Percentiles rank a stretch among this genome's conserved stretches.
Evolutionary conservation across 1,284 basidiomycete species (phyloP).

Genomic region (Tausonia pullulans): DNA sequence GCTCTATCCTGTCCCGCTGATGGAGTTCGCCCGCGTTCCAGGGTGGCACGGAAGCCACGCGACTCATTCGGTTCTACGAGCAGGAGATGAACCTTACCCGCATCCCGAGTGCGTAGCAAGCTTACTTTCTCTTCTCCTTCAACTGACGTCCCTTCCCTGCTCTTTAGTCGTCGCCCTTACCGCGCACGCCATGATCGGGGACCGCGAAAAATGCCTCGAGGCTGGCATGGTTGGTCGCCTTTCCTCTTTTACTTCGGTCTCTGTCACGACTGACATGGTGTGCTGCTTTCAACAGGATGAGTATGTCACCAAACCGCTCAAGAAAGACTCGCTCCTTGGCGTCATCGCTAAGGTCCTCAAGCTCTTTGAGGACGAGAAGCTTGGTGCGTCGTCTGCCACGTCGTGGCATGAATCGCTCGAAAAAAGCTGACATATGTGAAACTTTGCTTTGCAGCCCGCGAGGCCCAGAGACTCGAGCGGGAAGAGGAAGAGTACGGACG

Average conservation of each 20-base stretch:
- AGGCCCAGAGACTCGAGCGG: neutral
- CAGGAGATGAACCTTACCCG: neutral
- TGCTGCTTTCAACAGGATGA: slow-evolving; percentile 26
- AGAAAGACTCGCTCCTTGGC: slow-evolving; percentile 32
- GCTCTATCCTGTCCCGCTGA: slow-evolving; percentile 37
- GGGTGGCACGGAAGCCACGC: slow-evolving; percentile 80
- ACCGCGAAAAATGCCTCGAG: slow-evolving; percentile 81
- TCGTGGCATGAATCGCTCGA: neutral
- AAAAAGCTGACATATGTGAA: too few relatives aligned
- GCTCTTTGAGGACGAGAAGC: neutral
- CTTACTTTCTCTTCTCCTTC: neutral
- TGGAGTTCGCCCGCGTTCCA: too few relatives aligned
- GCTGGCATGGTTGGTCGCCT: slow-evolving; percentile 56
- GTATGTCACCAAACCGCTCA: slow-evolving; percentile 40
- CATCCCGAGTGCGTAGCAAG: neutral
- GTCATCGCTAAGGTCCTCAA: slow-evolving; percentile 32
- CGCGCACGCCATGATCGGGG: slow-evolving; percentile 70
- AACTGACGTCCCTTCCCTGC: slow-evolving; percentile 21
- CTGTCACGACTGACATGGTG: neutral
- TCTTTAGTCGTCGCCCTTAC: slow-evolving; percentile 47
- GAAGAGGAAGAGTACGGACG: neutral
- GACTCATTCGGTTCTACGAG: slow-evolving; percentile 46
- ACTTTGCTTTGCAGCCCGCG: neutral
- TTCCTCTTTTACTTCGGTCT: neutral
- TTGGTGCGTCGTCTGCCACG: neutral